Evolutionary conservation across 257 asterid genomes (phyloP).

Genomic region (Gentiana dahurica): DNA sequence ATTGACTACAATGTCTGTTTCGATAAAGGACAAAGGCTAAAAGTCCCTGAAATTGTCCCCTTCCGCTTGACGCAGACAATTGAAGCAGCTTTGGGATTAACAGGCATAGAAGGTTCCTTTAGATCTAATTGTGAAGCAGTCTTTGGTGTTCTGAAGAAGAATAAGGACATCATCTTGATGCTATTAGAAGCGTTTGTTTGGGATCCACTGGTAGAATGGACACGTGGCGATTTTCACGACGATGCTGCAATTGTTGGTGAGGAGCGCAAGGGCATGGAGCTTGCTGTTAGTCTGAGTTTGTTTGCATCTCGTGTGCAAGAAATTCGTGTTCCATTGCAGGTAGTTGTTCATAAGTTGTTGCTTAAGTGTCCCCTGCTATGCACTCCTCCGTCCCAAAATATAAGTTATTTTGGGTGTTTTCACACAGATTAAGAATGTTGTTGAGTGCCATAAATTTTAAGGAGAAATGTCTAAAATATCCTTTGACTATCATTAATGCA

Average conservation of each 20-base stretch:
- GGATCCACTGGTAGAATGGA: slow-evolving; percentile 99
- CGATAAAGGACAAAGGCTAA: slow-evolving; percentile 93
- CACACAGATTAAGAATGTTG: no score
- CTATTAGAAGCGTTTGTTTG: slow-evolving; percentile 86
- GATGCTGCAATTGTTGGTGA: slow-evolving; percentile 99
- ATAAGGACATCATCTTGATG: slow-evolving; percentile 92
- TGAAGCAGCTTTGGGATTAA: slow-evolving; percentile 90
- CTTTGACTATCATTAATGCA: no score
- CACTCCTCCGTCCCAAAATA: no score
- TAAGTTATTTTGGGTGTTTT: no score
- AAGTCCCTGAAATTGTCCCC: slow-evolving; percentile 97
- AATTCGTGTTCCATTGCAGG: slow-evolving; percentile 97
- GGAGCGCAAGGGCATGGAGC: slow-evolving; percentile 99
- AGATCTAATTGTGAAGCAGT: slow-evolving; percentile 92
- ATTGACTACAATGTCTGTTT: slow-evolving; percentile 98
- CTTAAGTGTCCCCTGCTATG: no score
- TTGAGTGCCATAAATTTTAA: no score
- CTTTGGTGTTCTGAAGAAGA: slow-evolving; percentile 78
- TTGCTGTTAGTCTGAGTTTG: slow-evolving; percentile 94
- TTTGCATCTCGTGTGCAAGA: slow-evolving; percentile 98
- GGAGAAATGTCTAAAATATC: no score
- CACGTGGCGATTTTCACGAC: slow-evolving; percentile 95
- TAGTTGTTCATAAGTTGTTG: slow-evolving; percentile 19
- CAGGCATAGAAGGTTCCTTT: slow-evolving; percentile 93
- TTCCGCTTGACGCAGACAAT: slow-evolving; percentile 97